Conservation (phyloP, 2,329 filamentous ascomycete species). For the Pseudovirgaria hyperparasitica region DNA sequence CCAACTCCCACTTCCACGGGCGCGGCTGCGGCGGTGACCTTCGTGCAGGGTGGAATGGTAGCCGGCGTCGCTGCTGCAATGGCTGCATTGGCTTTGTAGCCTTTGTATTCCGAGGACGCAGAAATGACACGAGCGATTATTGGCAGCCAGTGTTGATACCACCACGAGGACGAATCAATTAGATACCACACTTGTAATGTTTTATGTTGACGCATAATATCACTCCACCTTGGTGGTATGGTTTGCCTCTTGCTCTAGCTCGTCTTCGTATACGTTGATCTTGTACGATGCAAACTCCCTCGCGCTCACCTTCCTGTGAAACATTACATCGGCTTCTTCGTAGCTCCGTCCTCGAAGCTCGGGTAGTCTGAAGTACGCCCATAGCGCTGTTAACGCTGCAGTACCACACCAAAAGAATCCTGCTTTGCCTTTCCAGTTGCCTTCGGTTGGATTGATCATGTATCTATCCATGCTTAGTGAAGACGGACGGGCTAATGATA, state of each 20-base stretch:
- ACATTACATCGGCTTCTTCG: constrained; percentile 71
- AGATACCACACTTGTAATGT: too few relatives aligned
- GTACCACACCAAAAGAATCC: constrained; percentile 78
- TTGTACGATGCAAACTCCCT: constrained; percentile 9
- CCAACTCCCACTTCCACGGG: too few relatives aligned
- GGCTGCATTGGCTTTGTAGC: too few relatives aligned
- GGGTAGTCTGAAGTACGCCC: constrained; percentile 66
- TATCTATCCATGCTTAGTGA: constrained; percentile 7
- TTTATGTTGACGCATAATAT: too few relatives aligned
- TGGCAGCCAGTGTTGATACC: too few relatives aligned
- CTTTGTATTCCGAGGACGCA: too few relatives aligned
- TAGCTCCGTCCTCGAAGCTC: constrained; percentile 70
- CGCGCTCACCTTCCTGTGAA: constrained; percentile 38
- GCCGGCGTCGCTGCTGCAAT: too few relatives aligned
- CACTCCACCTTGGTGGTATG: too few relatives aligned
- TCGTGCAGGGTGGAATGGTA: too few relatives aligned
- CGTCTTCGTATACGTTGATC: constrained; percentile 5
- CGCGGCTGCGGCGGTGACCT: too few relatives aligned
- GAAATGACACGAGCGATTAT: too few relatives aligned
- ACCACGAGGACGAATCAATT: too few relatives aligned
- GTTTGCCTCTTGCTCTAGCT: constrained; percentile 1
- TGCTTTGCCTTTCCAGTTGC: constrained; percentile 75
- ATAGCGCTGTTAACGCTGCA: constrained; percentile 64
- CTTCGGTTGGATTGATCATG: constrained; percentile 37
- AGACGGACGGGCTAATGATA: not conserved